A percentile compares a stretch with the other conserved stretches of the same genome.
Evolutionary conservation across 345 rosid genomes (phyloP).

Genomic region (Camelina hispida): DNA sequence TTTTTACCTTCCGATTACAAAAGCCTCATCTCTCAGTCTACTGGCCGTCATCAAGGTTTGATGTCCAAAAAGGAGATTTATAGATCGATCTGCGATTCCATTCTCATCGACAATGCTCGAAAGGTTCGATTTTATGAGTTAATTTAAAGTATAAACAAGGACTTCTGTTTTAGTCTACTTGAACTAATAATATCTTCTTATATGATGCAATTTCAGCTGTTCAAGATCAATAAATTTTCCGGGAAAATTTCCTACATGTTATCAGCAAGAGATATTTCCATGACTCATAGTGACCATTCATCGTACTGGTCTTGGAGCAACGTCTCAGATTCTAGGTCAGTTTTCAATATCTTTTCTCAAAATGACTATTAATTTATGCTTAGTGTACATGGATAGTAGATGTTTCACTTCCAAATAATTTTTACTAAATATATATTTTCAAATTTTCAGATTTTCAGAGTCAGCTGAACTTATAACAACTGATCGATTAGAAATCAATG

Average conservation of each 20-base stretch:
- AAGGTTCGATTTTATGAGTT: conserved; percentile 43
- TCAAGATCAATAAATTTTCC: conserved; percentile 60
- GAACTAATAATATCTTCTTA: not conserved
- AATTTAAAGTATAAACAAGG: not conserved
- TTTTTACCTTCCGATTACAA: conserved; percentile 57
- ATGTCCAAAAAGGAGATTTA: conserved; percentile 69
- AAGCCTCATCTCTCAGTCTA: conserved; percentile 43
- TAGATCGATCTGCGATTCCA: conserved; percentile 50
- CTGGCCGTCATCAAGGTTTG: conserved; percentile 25
- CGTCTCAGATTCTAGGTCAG: conserved; percentile 59
- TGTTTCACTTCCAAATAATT: not conserved
- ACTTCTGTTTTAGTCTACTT: not conserved
- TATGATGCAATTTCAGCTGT: conserved; percentile 49
- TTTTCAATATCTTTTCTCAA: not conserved
- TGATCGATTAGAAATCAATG: conserved; percentile 54
- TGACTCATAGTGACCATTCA: conserved; percentile 56
- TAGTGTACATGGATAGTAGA: not conserved
- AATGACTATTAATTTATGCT: not conserved
- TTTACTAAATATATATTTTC: not conserved
- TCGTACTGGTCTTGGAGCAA: conserved; percentile 65
- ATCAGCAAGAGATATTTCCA: conserved; percentile 73
- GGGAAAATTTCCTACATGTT: conserved; percentile 59
- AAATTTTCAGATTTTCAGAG: conserved; percentile 45
- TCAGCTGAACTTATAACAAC: conserved; percentile 52
- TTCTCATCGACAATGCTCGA: conserved; percentile 55